Conservation (phyloP, 305 asterid genomes). For the Fraxinus dipetala region DNA sequence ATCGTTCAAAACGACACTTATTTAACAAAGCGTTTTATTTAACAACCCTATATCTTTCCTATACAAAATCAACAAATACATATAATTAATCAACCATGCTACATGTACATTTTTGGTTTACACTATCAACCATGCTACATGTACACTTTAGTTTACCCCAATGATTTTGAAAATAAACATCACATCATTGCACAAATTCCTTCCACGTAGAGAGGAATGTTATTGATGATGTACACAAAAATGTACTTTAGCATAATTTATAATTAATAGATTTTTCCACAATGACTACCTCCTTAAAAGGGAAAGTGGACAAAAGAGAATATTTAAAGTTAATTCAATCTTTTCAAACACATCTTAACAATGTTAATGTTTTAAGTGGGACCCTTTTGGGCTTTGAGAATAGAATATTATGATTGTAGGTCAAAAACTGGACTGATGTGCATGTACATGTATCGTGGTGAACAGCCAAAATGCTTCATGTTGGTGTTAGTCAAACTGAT, state of each 20-base stretch:
- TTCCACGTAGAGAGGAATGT: too few species aligned
- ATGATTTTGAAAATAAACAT: too few species aligned
- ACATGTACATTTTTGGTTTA: too few species aligned
- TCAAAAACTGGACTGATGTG: not conserved
- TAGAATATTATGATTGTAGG: constrained; percentile 4
- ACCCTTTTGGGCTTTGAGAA: not conserved
- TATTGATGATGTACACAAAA: too few species aligned
- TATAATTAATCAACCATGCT: too few species aligned
- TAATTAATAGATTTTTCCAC: not conserved
- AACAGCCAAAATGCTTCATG: not conserved
- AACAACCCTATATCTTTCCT: not conserved
- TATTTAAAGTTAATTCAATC: not conserved
- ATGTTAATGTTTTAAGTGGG: not conserved
- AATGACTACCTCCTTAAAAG: not conserved
- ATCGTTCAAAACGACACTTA: not conserved
- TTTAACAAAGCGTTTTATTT: too few species aligned
- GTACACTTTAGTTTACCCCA: too few species aligned
- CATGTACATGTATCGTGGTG: not conserved
- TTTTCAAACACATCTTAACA: not conserved
- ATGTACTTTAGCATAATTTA: too few species aligned
- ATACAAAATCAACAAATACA: too few species aligned
- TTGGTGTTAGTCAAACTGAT: not conserved
- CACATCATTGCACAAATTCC: too few species aligned
- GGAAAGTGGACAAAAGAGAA: not conserved
- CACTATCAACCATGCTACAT: too few species aligned